Base-by-base conservation (phyloP, 2,329 filamentous ascomycete genomes). In the Zalaria obscura region DNA sequence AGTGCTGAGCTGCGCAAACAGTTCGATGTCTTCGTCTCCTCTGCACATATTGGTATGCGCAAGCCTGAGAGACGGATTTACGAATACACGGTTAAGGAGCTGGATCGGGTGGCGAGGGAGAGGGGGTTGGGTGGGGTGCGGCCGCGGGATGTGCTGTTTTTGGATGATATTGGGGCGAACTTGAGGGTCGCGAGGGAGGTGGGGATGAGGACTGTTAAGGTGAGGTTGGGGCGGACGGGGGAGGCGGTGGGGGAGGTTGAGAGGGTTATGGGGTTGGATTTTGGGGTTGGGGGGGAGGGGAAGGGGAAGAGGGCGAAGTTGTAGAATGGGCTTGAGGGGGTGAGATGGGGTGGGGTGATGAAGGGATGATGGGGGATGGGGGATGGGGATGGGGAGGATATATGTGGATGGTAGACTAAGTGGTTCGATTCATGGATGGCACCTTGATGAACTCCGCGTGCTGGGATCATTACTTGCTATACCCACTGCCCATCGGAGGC, bases 121-220 rank as follows among this genome's bases (percentile, higher is more conserved):
- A 76, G 75, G 58, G 64, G 47, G 67, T 64, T 50, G 68, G 3
- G 73, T 71, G 10, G 70, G 0, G 66, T 93, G 5, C 59, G 64
- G 42, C 64, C 80, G 0, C 65, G 65, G 1, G 85, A 95, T 42
- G 68, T 95, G 36, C 63, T 93, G 4, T 98, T 98, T 57, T 63
- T 95, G 39, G 91, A 95, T 58, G 88, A 95, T 53, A 94, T 98
- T 58, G 91, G 91, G 2, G 79, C 88, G 61, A 98, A 98, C 58
- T 61, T 96, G 44, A 91, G 88, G 67, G 80, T 73, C 36, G 91
- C 78, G 1, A 83, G 71, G 61, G 71, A 70, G 38, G 66, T 78
- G 25, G 89, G 89, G 0, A 80, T 96, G 59, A 64, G 71, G 42
- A 96, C 89, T 0, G 73, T 96, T 49, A 94, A 89, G 62, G 91